A percentile compares a stretch with the other conserved stretches of the same genome.
Conservation (phyloP, 441 rosid species). For the Aleurites moluccanus region DNA sequence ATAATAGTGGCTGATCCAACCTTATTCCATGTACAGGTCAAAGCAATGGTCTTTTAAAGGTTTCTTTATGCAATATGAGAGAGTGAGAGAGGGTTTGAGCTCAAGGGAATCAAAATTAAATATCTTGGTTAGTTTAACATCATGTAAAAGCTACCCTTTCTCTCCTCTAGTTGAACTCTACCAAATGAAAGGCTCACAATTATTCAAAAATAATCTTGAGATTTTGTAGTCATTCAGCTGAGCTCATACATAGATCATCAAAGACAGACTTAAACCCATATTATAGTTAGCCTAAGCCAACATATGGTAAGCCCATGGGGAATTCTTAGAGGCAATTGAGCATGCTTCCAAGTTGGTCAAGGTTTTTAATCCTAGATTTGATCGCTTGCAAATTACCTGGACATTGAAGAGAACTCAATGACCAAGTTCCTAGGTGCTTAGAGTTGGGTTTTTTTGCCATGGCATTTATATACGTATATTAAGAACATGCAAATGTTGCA, state of each 20-base stretch:
- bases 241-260: background rate
- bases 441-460: background rate
- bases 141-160: background rate
- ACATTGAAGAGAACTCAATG: background rate
- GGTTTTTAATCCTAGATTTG: background rate
- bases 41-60: background rate
- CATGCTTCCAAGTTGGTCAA: background rate
- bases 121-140: background rate
- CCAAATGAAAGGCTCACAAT: background rate
- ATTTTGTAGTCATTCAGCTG: constrained; percentile 1
- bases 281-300: background rate
- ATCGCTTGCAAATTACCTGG: background rate
- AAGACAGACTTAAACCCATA: background rate
- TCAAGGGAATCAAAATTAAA: constrained; percentile 1
- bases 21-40: background rate
- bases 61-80: background rate
- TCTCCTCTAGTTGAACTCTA: background rate
- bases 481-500: background rate
- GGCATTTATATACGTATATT: background rate
- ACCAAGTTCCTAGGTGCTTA: background rate
- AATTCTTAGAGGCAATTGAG: background rate
- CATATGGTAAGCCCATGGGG: background rate
- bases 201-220: background rate
- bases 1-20: background rate
- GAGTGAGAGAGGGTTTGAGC: background rate